A percentile compares a stretch with the other conserved stretches of the same genome.
Conservation (phyloP, 176 grass and related monocot genomes). For the Oryza nivara region DNA sequence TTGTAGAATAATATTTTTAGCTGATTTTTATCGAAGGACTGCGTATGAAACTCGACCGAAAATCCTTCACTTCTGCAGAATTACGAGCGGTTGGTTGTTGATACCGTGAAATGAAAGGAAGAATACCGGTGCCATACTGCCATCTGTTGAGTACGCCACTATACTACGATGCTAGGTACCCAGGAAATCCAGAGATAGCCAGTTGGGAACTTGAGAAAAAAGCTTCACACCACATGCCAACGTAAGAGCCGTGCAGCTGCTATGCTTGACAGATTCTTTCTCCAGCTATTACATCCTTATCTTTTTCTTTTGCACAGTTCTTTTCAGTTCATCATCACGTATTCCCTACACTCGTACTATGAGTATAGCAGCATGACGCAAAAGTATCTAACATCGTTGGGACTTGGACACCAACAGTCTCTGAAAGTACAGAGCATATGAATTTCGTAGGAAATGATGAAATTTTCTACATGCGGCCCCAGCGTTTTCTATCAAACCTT, state of each 20-base stretch:
- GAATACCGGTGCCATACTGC: background rate
- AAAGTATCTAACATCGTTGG: background rate
- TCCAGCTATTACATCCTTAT: slow-evolving; percentile 7
- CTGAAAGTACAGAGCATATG: background rate
- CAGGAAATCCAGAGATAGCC: background rate
- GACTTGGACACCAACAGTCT: background rate
- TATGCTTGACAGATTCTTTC: slow-evolving; percentile 17
- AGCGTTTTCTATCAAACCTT: background rate
- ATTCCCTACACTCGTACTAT: background rate
- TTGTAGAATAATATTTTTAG: background rate
- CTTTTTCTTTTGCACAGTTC: slow-evolving; percentile 42
- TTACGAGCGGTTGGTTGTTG: background rate
- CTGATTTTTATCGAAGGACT: background rate
- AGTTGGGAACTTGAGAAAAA: background rate
- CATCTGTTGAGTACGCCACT: background rate
- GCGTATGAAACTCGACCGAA: background rate
- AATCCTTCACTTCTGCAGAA: background rate
- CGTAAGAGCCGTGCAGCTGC: slow-evolving; percentile 3
- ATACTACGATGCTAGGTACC: background rate
- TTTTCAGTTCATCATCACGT: slow-evolving; percentile 35
- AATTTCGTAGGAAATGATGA: background rate
- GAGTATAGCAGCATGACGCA: background rate
- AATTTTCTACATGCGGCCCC: background rate
- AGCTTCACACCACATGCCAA: slow-evolving; percentile 13
- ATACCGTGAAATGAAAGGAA: background rate